phyloP scores from a whole-genome alignment of 306 rosid species.

The Lathyrus aphaca region DNA sequence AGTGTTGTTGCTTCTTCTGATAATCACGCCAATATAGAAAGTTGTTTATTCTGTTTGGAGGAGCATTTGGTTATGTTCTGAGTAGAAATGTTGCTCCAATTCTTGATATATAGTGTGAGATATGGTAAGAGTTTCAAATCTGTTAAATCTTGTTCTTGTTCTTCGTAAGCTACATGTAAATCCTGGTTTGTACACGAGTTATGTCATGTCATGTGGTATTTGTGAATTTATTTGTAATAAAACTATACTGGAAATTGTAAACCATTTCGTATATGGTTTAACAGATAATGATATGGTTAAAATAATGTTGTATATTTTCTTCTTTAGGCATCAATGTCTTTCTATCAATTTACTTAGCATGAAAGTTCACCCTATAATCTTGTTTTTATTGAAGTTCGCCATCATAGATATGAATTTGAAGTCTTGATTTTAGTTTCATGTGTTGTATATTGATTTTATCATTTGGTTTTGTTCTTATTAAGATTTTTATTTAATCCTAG shows the following conservation, averaged over 20 bases:
- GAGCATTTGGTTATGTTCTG: conserved; percentile 26
- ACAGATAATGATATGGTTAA: conserved; percentile 23
- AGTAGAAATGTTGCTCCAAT: conserved; percentile 24
- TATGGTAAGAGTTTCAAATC: conserved; percentile 14
- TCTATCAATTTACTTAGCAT: not conserved
- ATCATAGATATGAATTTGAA: not conserved
- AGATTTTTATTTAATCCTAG: not conserved
- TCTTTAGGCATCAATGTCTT: not conserved
- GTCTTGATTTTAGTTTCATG: not conserved
- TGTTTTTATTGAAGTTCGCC: not conserved
- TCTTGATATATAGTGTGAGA: conserved; percentile 15
- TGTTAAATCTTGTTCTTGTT: not conserved
- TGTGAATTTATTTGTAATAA: conserved; percentile 14
- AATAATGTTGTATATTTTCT: not conserved
- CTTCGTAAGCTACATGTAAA: not conserved
- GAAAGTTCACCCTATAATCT: not conserved
- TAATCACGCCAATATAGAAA: not conserved
- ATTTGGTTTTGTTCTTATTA: not conserved
- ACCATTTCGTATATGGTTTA: conserved; percentile 21
- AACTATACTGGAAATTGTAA: conserved; percentile 9
- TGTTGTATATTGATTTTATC: not conserved
- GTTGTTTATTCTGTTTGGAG: conserved; percentile 27
- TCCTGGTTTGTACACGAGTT: conserved; percentile 28
- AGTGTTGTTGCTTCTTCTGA: conserved; percentile 62
- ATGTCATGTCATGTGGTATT: conserved; percentile 24